These are phyloP conservation scores for Trichoderma atroviride DNA, from an alignment of 2,329 filamentous ascomycete species.

Conservation along the genomic window DNA sequence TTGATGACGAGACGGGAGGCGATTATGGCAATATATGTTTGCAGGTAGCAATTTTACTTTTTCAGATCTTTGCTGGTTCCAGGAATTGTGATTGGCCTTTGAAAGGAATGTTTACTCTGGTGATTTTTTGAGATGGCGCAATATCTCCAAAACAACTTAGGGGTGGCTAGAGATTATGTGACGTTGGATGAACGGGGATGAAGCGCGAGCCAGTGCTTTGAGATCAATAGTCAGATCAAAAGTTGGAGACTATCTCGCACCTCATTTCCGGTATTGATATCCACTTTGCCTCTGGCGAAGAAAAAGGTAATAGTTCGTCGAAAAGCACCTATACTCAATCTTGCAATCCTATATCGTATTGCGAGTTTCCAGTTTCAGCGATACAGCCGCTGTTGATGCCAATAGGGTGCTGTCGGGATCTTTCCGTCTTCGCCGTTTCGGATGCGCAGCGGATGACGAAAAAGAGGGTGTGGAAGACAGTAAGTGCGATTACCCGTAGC, in stretches of 20 bases:
- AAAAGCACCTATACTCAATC: neutral
- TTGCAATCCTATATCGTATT: neutral
- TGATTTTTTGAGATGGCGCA: neutral
- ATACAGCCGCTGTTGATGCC: neutral
- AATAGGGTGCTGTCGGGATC: neutral
- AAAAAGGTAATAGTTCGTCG: neutral
- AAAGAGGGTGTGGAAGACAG: neutral
- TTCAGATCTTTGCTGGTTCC: too few relatives aligned
- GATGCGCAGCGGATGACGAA: slow-evolving; percentile 9
- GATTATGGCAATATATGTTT: neutral
- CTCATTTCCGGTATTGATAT: neutral
- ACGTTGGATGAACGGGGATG: neutral
- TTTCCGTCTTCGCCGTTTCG: neutral
- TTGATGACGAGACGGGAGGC: neutral
- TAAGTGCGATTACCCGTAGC: slow-evolving; percentile 11
- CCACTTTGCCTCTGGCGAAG: neutral
- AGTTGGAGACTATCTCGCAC: neutral
- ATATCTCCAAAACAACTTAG: slow-evolving; percentile 1
- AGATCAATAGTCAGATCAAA: neutral
- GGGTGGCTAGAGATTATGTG: slow-evolving; percentile 9
- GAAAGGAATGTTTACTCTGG: neutral
- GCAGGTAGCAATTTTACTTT: neutral
- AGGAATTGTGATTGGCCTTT: neutral
- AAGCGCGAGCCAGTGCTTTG: neutral
- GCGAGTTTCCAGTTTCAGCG: neutral